Evolutionary conservation across 129 eudicot species (phyloP).

Genomic region (Flaveria sonorensis): DNA sequence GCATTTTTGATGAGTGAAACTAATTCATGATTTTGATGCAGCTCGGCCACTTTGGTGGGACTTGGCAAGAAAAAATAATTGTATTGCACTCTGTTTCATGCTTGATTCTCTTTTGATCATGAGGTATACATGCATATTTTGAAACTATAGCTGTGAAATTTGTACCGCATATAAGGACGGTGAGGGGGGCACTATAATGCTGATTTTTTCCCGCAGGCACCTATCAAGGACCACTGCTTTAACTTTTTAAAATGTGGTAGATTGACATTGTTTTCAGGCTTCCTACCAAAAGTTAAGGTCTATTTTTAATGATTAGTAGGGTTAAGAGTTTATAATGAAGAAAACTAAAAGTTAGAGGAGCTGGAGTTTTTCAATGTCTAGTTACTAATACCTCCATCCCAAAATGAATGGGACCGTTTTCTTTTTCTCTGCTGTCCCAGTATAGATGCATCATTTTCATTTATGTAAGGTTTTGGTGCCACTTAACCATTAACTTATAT

Average conservation of each 20-base stretch:
- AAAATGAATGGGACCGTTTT: no score
- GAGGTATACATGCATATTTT: slow-evolving; percentile 11
- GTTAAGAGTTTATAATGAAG: slow-evolving; percentile 14
- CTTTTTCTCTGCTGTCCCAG: no score
- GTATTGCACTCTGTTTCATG: slow-evolving; percentile 21
- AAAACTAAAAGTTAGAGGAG: slow-evolving; percentile 1
- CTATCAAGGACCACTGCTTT: slow-evolving; percentile 31
- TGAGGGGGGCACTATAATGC: slow-evolving; percentile 23
- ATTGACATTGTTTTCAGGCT: slow-evolving; percentile 21
- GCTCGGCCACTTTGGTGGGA: slow-evolving; percentile 15
- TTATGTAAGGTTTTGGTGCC: not conserved
- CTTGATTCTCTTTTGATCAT: slow-evolving; percentile 19
- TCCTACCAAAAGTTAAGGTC: slow-evolving; percentile 20
- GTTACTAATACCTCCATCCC: no score
- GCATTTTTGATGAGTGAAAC: not conserved
- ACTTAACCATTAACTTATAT: not conserved
- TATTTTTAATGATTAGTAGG: slow-evolving; percentile 24
- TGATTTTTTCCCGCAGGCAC: slow-evolving; percentile 15
- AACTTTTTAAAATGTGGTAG: slow-evolving; percentile 1
- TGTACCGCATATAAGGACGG: slow-evolving; percentile 17
- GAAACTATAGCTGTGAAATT: slow-evolving; percentile 9
- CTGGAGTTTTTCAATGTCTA: not conserved
- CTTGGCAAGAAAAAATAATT: slow-evolving; percentile 6
- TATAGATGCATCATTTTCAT: not conserved
- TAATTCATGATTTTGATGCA: not conserved